Conservation (phyloP, 1,284 basidiomycete species). For the Mixia osmundae region DNA sequence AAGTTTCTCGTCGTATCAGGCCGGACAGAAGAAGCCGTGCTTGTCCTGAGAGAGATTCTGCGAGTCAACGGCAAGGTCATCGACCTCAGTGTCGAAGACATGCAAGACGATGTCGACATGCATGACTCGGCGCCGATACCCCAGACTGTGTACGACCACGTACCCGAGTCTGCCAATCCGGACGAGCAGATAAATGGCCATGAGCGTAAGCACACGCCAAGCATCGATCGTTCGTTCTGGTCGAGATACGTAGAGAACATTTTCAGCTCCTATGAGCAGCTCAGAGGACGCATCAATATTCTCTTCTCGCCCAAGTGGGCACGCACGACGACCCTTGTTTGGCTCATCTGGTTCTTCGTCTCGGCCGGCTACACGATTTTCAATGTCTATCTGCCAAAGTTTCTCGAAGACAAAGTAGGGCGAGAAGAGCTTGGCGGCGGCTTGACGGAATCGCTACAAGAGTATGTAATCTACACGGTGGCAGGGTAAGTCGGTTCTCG, state of each 20-base stretch:
- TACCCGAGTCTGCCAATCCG: no score
- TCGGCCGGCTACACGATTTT: conserved; percentile 46
- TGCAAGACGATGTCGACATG: conserved; percentile 3
- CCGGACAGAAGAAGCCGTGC: conserved; percentile 51
- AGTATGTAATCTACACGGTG: conserved; percentile 41
- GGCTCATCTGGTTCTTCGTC: conserved; percentile 47
- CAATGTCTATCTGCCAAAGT: conserved; percentile 81
- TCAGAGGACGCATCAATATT: conserved; percentile 46
- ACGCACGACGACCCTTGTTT: conserved; percentile 27
- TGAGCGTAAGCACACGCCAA: background rate
- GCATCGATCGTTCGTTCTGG: conserved; percentile 19
- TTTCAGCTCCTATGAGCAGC: no score
- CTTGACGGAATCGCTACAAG: conserved; percentile 13
- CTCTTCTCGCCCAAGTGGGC: conserved; percentile 41
- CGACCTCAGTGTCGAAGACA: conserved; percentile 7
- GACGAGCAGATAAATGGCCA: background rate
- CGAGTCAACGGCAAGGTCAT: conserved; percentile 44
- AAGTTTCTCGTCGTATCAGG: conserved; percentile 50
- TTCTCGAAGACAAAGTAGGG: conserved; percentile 39
- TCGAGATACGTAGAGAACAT: conserved; percentile 42
- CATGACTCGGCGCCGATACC: no score
- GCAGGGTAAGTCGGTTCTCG: conserved; percentile 36
- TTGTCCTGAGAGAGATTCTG: conserved; percentile 56
- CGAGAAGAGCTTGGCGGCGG: conserved; percentile 5
- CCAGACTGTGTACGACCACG: no score